Evolutionary conservation across 129 eudicot genomes (phyloP), one percentile per base, ranked within the genome.

Genomic region (Flaveria sonorensis): DNA sequence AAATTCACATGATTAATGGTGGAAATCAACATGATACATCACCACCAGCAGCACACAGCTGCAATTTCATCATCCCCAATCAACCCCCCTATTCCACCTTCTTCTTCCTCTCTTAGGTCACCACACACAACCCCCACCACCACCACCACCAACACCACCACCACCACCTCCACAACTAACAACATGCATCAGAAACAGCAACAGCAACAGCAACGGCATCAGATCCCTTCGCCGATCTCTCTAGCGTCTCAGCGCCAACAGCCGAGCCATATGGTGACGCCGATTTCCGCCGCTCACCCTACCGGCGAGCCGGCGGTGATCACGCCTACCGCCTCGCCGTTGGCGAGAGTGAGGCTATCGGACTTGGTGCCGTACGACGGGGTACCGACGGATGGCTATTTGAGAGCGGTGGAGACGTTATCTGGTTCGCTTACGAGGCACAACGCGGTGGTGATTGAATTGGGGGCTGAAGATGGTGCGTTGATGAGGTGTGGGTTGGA

Each of bases 401-500:
- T 85, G 42, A 86, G 80, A 87, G 96, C 97, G 50, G 92, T 94
- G 40, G 96, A 91, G 78, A 81, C 88, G 16, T 83, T 94, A 18
- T 89, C 96, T 0, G 82, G 76, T n/a, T 94, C 98, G 64, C 87
- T 94, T 40, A 89, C 76, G 78, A 78, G 87, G 70, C 83, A 89
- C 81, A 94, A 94, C 83, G 96, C 93, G 6, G 98, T 81, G 3
- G 85, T 94, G 68, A 86, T 94, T 76, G 92, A 89, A 72, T 87
- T 94, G 19, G 92, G 90, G 46, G 18, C 77, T 12, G 87, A 91
- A 10, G 98, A 91, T 74, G 80, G 87, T 4, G 89, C 96, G 36
- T 18, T 94, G 70, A 67, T 94, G 83, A 84, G 98, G 78, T 91
- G 98, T 10, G 97, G 92, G 1, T 83, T 94, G 82, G 97, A 91